Conservation (phyloP, 805 yeast genomes). For the Candida verbasci region DNA sequence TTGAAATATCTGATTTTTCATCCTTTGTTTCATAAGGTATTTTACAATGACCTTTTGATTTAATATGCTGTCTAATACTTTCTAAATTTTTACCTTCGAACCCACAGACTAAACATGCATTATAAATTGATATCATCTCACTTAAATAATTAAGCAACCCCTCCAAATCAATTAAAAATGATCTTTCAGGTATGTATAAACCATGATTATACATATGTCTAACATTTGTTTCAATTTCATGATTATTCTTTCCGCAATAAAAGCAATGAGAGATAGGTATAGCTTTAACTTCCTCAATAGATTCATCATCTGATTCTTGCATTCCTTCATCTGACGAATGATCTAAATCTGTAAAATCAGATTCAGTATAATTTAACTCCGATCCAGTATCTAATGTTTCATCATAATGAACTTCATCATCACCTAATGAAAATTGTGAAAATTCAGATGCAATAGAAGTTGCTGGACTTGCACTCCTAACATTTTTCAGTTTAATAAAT, state of each 20-base stretch:
- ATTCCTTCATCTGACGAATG: slow-evolving; percentile 22
- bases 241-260: slow-evolving; percentile 52
- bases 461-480: slow-evolving; percentile 46
- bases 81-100: slow-evolving; percentile 38
- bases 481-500: slow-evolving; percentile 10
- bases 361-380: slow-evolving; percentile 44
- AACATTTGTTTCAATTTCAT: slow-evolving; percentile 50
- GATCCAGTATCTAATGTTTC: slow-evolving; percentile 45
- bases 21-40: slow-evolving; percentile 42
- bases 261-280: slow-evolving; percentile 51
- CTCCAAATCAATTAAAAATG: slow-evolving; percentile 30
- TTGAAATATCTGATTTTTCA: slow-evolving; percentile 31
- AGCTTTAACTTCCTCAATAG: slow-evolving; percentile 25
- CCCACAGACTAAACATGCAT: slow-evolving; percentile 43
- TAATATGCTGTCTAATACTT: slow-evolving; percentile 41
- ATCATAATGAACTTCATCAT: slow-evolving; percentile 19
- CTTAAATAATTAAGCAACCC: slow-evolving; percentile 37
- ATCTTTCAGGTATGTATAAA: slow-evolving; percentile 41
- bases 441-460: slow-evolving; percentile 51
- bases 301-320: slow-evolving; percentile 14
- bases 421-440: slow-evolving; percentile 55
- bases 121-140: slow-evolving; percentile 34
- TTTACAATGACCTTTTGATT: slow-evolving; percentile 41
- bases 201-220: slow-evolving; percentile 46
- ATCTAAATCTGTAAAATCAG: slow-evolving; percentile 21